Percentiles rank a stretch among this genome's conserved stretches.
Conservation (phyloP, 176 grass and related monocot genomes). For the Musa troglodytarum region DNA sequence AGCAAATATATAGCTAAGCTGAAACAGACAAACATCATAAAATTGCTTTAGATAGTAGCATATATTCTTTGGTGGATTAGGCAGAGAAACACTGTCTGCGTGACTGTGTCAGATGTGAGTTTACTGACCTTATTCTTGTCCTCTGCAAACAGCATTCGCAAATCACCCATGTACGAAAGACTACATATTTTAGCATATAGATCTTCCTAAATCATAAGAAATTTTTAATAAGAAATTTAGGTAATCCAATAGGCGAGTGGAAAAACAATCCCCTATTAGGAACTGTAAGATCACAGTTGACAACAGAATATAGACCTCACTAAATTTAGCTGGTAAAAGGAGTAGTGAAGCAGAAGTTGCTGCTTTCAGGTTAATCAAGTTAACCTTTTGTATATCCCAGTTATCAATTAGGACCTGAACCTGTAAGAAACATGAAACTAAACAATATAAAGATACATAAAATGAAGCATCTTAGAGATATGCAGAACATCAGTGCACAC, state of each 20-base stretch:
- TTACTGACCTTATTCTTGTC: conserved; percentile 70
- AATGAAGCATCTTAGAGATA: not conserved
- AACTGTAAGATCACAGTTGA: conserved; percentile 4
- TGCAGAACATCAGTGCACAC: not conserved
- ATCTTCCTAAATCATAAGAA: conserved; percentile 47
- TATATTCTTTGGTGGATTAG: conserved; percentile 13
- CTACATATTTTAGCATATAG: conserved; percentile 83
- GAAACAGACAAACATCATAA: not conserved
- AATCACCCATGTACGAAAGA: conserved; percentile 84
- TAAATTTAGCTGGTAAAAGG: conserved; percentile 65
- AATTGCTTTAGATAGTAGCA: not conserved
- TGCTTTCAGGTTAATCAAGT: conserved; percentile 60
- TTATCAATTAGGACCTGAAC: conserved; percentile 31
- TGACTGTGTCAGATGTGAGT: not conserved
- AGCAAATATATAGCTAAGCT: too few species aligned
- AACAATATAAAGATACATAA: not conserved
- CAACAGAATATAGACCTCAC: conserved; percentile 42
- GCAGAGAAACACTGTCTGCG: not conserved
- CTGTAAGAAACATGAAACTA: conserved; percentile 10
- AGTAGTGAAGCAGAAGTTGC: conserved; percentile 67
- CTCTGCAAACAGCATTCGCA: conserved; percentile 93
- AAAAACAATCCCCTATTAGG: not conserved
- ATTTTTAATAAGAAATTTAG: conserved; percentile 21
- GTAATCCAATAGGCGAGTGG: not conserved
- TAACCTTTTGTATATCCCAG: conserved; percentile 48